phyloP scores from a whole-genome alignment of 768 basidiomycete genomes.

The Amanita exitialis region DNA sequence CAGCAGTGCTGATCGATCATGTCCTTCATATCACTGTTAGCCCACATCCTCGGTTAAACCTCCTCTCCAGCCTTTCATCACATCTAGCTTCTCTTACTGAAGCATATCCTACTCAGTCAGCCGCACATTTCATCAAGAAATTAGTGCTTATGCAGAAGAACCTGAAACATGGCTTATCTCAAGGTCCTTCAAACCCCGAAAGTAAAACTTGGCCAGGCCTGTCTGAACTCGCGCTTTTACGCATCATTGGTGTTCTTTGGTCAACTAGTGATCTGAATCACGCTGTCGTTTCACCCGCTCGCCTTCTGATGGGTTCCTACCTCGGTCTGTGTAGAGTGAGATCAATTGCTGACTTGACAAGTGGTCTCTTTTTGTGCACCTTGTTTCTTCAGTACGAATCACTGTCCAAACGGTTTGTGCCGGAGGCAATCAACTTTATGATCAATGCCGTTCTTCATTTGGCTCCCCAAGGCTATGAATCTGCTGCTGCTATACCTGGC shows the following conservation, averaged over 20 bases:
- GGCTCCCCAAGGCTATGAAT: conserved; percentile 48
- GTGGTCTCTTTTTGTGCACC: conserved; percentile 84
- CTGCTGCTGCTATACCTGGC: conserved; percentile 46
- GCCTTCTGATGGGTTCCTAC: conserved; percentile 86
- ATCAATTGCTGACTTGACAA: conserved; percentile 61
- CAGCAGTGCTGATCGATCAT: conserved; percentile 79
- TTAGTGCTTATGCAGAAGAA: conserved; percentile 91
- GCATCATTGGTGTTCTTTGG: conserved; percentile 78
- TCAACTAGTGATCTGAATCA: conserved; percentile 93
- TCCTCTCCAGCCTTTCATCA: conserved; percentile 59
- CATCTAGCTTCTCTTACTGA: conserved; percentile 74
- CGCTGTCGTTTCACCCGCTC: conserved; percentile 76
- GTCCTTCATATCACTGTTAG: conserved; percentile 65
- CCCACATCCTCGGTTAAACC: conserved; percentile 45
- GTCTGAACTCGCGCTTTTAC: conserved; percentile 72
- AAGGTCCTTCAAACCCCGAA: conserved; percentile 45
- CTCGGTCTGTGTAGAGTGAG: conserved; percentile 78
- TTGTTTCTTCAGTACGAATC: conserved; percentile 78
- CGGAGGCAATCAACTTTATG: conserved; percentile 83
- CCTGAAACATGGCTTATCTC: conserved; percentile 70
- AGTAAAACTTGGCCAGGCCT: conserved; percentile 86
- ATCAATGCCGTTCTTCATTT: conserved; percentile 64
- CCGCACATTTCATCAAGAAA: conserved; percentile 73
- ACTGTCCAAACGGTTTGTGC: conserved; percentile 78
- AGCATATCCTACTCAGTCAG: conserved; percentile 72